Conservation (phyloP, 2,329 filamentous ascomycete genomes). For the Kalmusia sp. region DNA sequence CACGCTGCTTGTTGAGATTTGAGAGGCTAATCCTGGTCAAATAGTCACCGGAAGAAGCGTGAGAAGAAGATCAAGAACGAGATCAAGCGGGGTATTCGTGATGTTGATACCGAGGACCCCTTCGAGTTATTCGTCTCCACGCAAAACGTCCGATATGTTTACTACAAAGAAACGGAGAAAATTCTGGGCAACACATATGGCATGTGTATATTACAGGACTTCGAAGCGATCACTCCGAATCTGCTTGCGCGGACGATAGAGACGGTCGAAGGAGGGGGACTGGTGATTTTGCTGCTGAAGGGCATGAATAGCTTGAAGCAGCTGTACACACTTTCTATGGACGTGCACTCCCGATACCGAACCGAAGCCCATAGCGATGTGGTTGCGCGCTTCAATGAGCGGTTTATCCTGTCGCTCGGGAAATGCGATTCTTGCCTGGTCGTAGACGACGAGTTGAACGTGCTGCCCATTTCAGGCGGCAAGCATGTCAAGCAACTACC, state of each 20-base stretch:
- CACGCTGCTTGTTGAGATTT: constrained; percentile 1
- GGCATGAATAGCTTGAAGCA: constrained; percentile 98
- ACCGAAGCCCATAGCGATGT: constrained; percentile 97
- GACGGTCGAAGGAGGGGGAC: constrained; percentile 93
- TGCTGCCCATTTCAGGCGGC: constrained; percentile 93
- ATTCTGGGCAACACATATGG: constrained; percentile 97
- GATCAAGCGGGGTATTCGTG: constrained; percentile 91
- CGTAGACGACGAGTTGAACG: constrained; percentile 96
- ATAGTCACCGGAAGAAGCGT: constrained; percentile 90
- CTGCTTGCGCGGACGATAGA: constrained; percentile 93
- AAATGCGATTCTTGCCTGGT: constrained; percentile 94
- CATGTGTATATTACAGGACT: constrained; percentile 98
- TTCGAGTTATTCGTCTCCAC: constrained; percentile 98
- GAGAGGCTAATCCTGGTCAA: neutral
- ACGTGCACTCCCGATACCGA: constrained; percentile 93
- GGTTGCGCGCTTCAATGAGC: constrained; percentile 94
- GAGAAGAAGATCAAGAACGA: constrained; percentile 99
- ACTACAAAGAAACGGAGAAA: constrained; percentile 99
- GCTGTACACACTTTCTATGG: constrained; percentile 96
- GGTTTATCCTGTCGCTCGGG: constrained; percentile 94
- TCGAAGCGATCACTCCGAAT: constrained; percentile 97
- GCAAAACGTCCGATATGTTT: constrained; percentile 97
- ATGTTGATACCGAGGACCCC: constrained; percentile 89
- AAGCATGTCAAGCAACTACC: constrained; percentile 87
- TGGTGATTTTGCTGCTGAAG: constrained; percentile 90